phyloP scores from a whole-genome alignment of 441 rosid genomes.

The Corymbia citriodora region DNA sequence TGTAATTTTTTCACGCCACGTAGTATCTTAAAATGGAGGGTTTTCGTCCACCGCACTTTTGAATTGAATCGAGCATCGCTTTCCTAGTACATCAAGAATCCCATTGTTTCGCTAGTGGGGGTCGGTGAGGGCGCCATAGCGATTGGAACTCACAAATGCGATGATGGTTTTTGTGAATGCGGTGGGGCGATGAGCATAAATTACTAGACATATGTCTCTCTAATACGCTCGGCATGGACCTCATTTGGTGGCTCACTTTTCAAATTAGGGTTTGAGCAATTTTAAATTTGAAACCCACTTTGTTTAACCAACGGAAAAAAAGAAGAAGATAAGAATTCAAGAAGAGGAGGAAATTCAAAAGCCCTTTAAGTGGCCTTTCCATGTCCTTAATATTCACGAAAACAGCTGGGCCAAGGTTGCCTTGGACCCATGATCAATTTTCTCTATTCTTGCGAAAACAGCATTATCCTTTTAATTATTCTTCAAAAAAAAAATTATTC shows the following conservation, averaged over 20 bases:
- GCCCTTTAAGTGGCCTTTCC: neutral
- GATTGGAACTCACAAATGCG: neutral
- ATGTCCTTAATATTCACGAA: neutral
- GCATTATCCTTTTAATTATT: neutral
- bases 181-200: neutral
- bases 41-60: neutral
- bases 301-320: neutral
- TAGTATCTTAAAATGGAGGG: neutral
- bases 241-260: neutral
- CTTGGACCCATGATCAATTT: neutral
- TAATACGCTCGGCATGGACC: neutral
- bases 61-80: neutral
- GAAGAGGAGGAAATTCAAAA: neutral
- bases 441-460: neutral
- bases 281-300: neutral
- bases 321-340: neutral
- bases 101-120: neutral
- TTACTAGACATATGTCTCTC: neutral
- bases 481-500: too few relatives aligned
- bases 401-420: neutral
- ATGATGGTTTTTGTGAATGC: neutral
- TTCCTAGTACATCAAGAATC: neutral
- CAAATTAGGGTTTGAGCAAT: neutral
- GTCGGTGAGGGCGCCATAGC: neutral
- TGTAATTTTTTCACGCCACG: neutral